Percentiles rank a stretch among this genome's conserved stretches.
Evolutionary conservation across 306 rosid species (phyloP).

Genomic region (Geum urbanum): DNA sequence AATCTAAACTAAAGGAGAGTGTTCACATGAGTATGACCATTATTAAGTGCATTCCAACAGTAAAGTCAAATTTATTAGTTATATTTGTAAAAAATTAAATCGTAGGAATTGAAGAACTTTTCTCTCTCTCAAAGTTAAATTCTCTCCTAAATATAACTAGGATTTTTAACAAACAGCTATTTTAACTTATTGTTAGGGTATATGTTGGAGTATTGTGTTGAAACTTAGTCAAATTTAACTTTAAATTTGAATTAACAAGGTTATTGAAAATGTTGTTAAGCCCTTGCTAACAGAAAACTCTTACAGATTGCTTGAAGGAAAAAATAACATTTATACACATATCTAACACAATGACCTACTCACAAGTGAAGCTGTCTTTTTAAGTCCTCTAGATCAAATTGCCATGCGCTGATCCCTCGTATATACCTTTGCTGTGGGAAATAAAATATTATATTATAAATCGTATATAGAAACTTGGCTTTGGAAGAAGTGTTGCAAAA

Average conservation of each 20-base stretch:
- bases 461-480: background rate
- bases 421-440: slow-evolving; percentile 66
- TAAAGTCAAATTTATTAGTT: too few relatives aligned
- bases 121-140: too few relatives aligned
- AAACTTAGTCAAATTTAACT: too few relatives aligned
- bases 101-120: too few relatives aligned
- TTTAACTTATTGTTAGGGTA: too few relatives aligned
- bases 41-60: background rate
- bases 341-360: slow-evolving; percentile 35
- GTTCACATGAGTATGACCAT: background rate
- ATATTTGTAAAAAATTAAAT: too few relatives aligned
- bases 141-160: too few relatives aligned
- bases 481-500: slow-evolving; percentile 15
- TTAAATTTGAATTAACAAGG: too few relatives aligned
- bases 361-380: slow-evolving; percentile 79
- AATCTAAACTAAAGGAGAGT: slow-evolving; percentile 38
- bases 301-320: background rate
- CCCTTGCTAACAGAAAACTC: background rate
- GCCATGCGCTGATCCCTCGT: slow-evolving; percentile 83
- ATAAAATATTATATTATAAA: background rate
- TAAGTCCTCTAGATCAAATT: slow-evolving; percentile 71
- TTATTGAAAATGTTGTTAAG: too few relatives aligned
- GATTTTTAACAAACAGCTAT: too few relatives aligned
- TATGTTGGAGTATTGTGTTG: too few relatives aligned
- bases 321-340: background rate